Evolutionary conservation across 2,329 filamentous ascomycete species (phyloP), one percentile per base, ranked within the genome.

Genomic region (Colletotrichum aenigma): DNA sequence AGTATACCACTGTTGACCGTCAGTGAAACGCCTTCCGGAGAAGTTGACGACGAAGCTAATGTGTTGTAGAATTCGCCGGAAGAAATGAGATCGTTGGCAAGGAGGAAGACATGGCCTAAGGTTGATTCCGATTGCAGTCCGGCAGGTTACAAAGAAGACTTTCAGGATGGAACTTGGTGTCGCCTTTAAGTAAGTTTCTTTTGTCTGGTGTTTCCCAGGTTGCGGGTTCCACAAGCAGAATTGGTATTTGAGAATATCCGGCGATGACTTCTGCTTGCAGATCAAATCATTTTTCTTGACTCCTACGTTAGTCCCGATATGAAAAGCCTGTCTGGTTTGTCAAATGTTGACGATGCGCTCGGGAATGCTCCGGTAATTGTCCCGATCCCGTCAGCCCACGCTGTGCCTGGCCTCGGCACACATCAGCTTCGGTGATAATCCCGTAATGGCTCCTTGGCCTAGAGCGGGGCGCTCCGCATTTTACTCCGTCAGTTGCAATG

Each of bases 1-100:
- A 81, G 74, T 70, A 80, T 28, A 82, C 81, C 15, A 77, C 77
- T 3, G 80, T 81, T 6, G 80, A 82, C 30, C 66, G 55, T 70
- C 3, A 70, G 55, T 62, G 1, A 18, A 26, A 30, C 9, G 4
- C 34, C 18, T n/a, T 24, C 6, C 6, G 4, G n/a, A 4, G 2
- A 52, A 7, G 6, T 52, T 4, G n/a, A 21, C 10, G 43, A 21
- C n/a, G 6, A 52, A 26, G 60, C n/a, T 28, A 64, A 36, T 38
- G 21, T 64, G 7, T 2, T 2, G 7, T 13, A 67, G 43, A 67
- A 18, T 67, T 67, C 3, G 65, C 65, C 2, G 43, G 26, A 36
- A 67, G 65, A 18, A 67, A 56, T 9, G 65, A 67, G 4, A 67
- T 30, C 7, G 28, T 34, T 16, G 43, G 5, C 4, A 67, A 67